These are phyloP conservation scores for Beauveria asiatica DNA, from an alignment of 2,329 filamentous ascomycete species.

Conservation along the genomic window DNA sequence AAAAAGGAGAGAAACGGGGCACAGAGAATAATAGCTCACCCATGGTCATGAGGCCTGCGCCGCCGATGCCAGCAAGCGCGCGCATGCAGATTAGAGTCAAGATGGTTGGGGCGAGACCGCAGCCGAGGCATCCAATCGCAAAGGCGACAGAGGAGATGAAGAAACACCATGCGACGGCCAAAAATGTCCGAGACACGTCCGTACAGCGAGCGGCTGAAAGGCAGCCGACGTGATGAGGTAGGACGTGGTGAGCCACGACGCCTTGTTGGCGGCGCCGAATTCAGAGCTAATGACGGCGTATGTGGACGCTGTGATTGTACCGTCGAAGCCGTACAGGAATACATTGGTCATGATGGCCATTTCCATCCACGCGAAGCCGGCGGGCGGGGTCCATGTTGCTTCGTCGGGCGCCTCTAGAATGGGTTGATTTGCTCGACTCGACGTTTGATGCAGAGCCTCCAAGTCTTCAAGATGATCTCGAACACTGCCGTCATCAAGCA, in stretches of 20 bases:
- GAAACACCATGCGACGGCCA: slow-evolving; percentile 52
- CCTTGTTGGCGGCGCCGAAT: slow-evolving; percentile 62
- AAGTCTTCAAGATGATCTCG: neutral
- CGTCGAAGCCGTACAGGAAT: slow-evolving; percentile 60
- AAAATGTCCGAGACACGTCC: slow-evolving; percentile 64
- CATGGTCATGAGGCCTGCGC: slow-evolving; percentile 62
- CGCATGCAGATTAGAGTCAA: slow-evolving; percentile 54
- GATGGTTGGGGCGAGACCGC: slow-evolving; percentile 51
- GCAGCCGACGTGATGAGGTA: slow-evolving; percentile 65
- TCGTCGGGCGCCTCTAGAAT: slow-evolving; percentile 12
- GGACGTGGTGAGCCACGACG: slow-evolving; percentile 66
- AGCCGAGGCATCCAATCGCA: slow-evolving; percentile 54
- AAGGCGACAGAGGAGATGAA: slow-evolving; percentile 57
- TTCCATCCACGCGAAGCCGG: slow-evolving; percentile 50
- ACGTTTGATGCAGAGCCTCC: neutral
- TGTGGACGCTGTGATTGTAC: slow-evolving; percentile 64
- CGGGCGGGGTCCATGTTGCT: slow-evolving; percentile 37
- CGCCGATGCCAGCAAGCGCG: slow-evolving; percentile 60
- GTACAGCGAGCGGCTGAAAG: slow-evolving; percentile 64
- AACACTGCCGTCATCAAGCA: neutral
- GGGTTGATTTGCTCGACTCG: neutral
- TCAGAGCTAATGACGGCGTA: slow-evolving; percentile 69
- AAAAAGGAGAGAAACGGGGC: too few relatives aligned
- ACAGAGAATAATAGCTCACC: slow-evolving; percentile 31
- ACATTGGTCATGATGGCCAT: slow-evolving; percentile 56